Conservation (phyloP, 345 rosid genomes). For the Noccaea bulbosa region DNA sequence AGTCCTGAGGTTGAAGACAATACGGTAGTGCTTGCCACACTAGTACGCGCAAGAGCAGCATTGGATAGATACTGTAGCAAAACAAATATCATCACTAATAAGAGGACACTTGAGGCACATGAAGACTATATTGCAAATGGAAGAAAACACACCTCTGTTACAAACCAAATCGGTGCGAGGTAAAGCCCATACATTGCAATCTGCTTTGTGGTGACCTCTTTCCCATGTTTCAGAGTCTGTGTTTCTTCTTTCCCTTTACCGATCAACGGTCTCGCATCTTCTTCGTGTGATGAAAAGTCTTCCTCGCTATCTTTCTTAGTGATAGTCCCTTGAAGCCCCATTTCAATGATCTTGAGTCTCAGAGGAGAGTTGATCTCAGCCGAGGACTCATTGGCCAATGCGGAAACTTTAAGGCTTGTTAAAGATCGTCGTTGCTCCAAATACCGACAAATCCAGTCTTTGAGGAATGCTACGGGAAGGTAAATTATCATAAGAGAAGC, state of each 20-base stretch:
- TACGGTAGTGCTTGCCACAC: conserved; percentile 99
- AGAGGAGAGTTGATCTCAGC: conserved; percentile 63
- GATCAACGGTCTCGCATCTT: conserved; percentile 75
- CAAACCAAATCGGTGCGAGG: conserved; percentile 98
- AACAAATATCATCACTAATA: conserved; percentile 2
- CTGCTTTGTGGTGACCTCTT: conserved; percentile 65
- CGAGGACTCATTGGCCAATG: conserved; percentile 50
- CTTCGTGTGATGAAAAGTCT: conserved; percentile 61
- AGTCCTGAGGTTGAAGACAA: conserved; percentile 97
- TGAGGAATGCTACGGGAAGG: conserved; percentile 89
- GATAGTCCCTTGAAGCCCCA: conserved; percentile 75
- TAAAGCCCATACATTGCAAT: conserved; percentile 81
- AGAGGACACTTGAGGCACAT: neutral
- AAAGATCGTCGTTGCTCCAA: conserved; percentile 54
- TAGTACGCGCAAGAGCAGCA: conserved; percentile 97
- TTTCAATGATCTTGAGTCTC: conserved; percentile 62
- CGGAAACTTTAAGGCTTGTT: conserved; percentile 54
- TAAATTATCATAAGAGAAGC: conserved; percentile 97
- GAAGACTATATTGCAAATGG: neutral
- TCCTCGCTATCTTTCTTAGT: conserved; percentile 76
- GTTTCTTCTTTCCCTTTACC: conserved; percentile 62
- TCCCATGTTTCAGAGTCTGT: conserved; percentile 52
- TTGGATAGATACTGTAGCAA: conserved; percentile 84
- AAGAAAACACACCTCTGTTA: conserved; percentile 76
- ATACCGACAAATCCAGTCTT: conserved; percentile 76